phyloP scores from a whole-genome alignment of 2,329 filamentous ascomycete species.

The Xylariaceae sp. region DNA sequence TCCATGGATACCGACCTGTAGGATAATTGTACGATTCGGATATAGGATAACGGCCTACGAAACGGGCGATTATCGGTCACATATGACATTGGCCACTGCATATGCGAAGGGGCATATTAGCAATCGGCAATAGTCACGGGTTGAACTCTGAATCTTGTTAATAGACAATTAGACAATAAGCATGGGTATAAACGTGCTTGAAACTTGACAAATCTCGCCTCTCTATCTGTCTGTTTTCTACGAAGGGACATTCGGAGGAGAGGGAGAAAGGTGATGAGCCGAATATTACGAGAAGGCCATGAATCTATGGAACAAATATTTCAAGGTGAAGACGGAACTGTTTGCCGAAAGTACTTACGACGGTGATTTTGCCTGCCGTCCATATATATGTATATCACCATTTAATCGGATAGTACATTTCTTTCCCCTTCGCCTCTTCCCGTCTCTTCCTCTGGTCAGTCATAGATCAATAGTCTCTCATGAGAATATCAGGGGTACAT shows the following conservation, averaged over 20 bases:
- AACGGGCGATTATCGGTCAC: not conserved
- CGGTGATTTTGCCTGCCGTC: too few relatives aligned
- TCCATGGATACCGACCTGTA: constrained; percentile 1
- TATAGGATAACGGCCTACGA: constrained; percentile 17
- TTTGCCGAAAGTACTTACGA: too few relatives aligned
- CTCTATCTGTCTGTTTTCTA: not conserved
- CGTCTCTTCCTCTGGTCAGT: too few relatives aligned
- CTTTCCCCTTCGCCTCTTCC: too few relatives aligned
- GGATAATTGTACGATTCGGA: constrained; percentile 11
- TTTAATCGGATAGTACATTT: too few relatives aligned
- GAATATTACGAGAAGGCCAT: too few relatives aligned
- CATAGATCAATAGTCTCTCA: too few relatives aligned
- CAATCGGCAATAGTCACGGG: not conserved
- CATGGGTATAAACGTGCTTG: not conserved
- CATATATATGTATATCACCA: too few relatives aligned
- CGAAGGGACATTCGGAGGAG: not conserved
- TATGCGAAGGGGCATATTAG: not conserved
- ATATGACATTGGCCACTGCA: not conserved
- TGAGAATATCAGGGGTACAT: too few relatives aligned
- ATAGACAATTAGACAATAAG: not conserved
- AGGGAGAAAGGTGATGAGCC: not conserved
- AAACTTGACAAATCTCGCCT: not conserved
- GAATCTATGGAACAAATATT: too few relatives aligned
- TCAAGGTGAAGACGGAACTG: too few relatives aligned
- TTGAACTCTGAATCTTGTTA: not conserved